A percentile compares a stretch with the other conserved stretches of the same genome.
Evolutionary conservation across 768 basidiomycete species (phyloP).

Genomic region (Mycena rebaudengoi): DNA sequence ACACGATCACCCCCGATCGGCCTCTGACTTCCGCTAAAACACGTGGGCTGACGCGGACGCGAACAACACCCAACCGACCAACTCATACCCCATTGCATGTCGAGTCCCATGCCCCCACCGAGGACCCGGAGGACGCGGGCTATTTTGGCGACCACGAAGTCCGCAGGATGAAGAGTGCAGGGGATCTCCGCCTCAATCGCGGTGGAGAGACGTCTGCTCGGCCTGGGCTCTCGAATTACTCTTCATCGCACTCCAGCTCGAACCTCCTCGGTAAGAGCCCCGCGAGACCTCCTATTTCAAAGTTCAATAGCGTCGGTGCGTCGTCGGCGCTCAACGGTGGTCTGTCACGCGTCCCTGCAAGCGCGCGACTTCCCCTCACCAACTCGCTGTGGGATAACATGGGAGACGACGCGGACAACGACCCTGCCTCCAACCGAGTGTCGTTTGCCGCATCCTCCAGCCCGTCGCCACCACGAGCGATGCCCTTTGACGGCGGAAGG

Average conservation of each 20-base stretch:
- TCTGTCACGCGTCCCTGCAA: conserved; percentile 46
- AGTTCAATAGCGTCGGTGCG: conserved; percentile 79
- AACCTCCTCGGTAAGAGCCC: conserved; percentile 60
- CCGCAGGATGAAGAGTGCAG: conserved; percentile 88
- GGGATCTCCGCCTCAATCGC: conserved; percentile 65
- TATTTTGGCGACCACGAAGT: conserved; percentile 65
- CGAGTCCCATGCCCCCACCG: conserved; percentile 51
- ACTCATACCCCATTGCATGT: conserved; percentile 48
- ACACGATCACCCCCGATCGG: conserved; percentile 75
- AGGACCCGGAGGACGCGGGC: conserved; percentile 51
- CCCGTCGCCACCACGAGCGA: conserved; percentile 16
- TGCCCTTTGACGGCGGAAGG: conserved; percentile 6
- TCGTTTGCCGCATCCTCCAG: conserved; percentile 4
- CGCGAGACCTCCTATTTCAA: conserved; percentile 46
- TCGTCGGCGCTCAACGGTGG: conserved; percentile 45
- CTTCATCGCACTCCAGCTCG: conserved; percentile 73
- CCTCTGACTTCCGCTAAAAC: conserved; percentile 49
- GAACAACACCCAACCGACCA: conserved; percentile 75
- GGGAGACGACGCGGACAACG: conserved; percentile 34
- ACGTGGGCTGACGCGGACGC: conserved; percentile 69
- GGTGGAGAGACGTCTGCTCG: conserved; percentile 45
- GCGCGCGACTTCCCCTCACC: conserved; percentile 50
- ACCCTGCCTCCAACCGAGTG: not conserved
- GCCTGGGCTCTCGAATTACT: conserved; percentile 56
- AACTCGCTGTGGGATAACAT: conserved; percentile 63